A percentile compares a stretch with the other conserved stretches of the same genome.
These are phyloP conservation scores for Penicillium parvum DNA, from an alignment of 495 filamentous ascomycete species.

Conservation along the genomic window DNA sequence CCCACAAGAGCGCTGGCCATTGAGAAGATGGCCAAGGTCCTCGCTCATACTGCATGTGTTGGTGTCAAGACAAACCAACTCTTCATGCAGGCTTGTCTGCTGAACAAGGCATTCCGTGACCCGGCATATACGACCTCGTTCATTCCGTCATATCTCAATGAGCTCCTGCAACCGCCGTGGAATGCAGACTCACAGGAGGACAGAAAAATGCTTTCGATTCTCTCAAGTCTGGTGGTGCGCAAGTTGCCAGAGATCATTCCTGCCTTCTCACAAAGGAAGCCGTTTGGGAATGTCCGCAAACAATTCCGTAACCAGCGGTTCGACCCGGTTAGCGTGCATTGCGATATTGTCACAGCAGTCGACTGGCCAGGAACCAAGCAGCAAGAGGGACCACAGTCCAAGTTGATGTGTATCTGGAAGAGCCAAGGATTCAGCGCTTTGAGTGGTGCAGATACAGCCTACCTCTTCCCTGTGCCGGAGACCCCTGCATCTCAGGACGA, in stretches of 20 bases:
- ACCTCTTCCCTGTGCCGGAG: constrained; percentile 4
- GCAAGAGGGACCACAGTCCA: not conserved
- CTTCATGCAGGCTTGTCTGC: constrained; percentile 72
- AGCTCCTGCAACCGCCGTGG: constrained; percentile 46
- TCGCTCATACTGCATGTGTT: constrained; percentile 77
- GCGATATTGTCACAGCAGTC: constrained; percentile 11
- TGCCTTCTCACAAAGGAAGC: not conserved
- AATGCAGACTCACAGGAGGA: not conserved
- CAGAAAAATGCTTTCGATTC: constrained; percentile 2
- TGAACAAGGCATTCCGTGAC: constrained; percentile 65
- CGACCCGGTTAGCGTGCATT: constrained; percentile 16
- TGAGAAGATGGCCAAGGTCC: constrained; percentile 63
- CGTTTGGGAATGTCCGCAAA: constrained; percentile 13
- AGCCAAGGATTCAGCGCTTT: not conserved
- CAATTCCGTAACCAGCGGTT: constrained; percentile 24
- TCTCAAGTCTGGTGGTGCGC: constrained; percentile 10
- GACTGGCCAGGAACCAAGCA: constrained; percentile 8
- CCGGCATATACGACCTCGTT: constrained; percentile 86
- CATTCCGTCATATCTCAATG: constrained; percentile 67
- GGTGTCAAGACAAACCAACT: constrained; percentile 85
- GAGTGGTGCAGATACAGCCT: not conserved
- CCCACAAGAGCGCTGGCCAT: constrained; percentile 68
- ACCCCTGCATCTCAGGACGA: not conserved
- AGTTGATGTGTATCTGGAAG: constrained; percentile 18
- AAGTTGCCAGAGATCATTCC: constrained; percentile 1